Evolutionary conservation across 208 protist species (phyloP), one percentile per base, ranked within the genome.

Genomic region (Wallacemonas sp.): DNA sequence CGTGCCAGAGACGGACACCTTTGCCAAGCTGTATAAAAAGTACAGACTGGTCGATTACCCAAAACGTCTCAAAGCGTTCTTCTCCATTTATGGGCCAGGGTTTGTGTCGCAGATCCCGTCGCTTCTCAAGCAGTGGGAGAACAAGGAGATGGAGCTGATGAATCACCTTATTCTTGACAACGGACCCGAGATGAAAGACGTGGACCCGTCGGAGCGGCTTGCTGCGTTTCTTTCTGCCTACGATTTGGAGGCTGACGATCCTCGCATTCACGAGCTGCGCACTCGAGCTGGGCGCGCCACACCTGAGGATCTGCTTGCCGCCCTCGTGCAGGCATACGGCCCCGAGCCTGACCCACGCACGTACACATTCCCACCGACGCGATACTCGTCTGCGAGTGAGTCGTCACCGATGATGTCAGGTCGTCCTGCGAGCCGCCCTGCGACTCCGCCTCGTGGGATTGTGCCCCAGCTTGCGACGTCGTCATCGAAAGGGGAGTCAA

Each of bases 131-230:
- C 75, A 92, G 62, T 95, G 83, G 84, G 76, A 86, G 54, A 80
- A 80, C 24, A 68, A 70, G 26, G 86, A 91, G 66, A 84, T 93
- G 65, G 86, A 92, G 64, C 60, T 95, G 41, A 79, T 93, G 77
- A 79, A 80, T 36, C 81, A 86, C 58, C 63, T 95, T 3, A 66
- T 95, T 4, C 69, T 93, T 12, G 80, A 90, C 54, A 90, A 93
- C 44, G 86, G 86, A 0, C 84, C 83, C 22, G 89, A 92, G 63
- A 34, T 82, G 59, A 61, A 70, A 14, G 79, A 75, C 41, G 71
- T 95, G n/a, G 73, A 83, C 36, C 60, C 64, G 15, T 38, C 46
- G 9, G 67, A 77, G 66, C 83, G 86, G 15, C 75, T 90, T 19
- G 71, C 62, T 15, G 86, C 82, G 17, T 93, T 88, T 66, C 63